phyloP scores from a whole-genome alignment of 2,329 filamentous ascomycete species.

The Colletotrichum sp. region DNA sequence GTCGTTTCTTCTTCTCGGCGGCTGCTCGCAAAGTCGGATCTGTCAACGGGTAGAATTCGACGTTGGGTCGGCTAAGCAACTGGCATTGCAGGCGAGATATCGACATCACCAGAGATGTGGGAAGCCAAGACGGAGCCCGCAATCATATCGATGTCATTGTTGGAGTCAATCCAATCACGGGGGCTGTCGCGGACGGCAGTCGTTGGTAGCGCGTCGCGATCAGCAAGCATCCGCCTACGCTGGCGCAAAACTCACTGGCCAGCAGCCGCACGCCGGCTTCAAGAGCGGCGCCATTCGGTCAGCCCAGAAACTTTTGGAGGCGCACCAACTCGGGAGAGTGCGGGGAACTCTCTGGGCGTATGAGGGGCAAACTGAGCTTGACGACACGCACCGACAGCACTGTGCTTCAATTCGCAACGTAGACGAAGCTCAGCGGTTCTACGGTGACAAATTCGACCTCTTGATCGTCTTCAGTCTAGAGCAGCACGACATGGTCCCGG shows the following conservation, averaged over 20 bases:
- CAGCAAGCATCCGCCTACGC: constrained; percentile 11
- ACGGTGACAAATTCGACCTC: background rate
- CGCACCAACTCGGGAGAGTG: constrained; percentile 5
- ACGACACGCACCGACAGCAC: background rate
- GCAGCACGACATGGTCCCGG: background rate
- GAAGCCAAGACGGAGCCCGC: constrained; percentile 1
- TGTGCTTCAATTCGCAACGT: background rate
- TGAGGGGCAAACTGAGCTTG: constrained; percentile 14
- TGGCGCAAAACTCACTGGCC: background rate
- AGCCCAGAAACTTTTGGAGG: constrained; percentile 3
- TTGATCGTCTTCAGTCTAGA: background rate
- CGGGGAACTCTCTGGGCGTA: constrained; percentile 9
- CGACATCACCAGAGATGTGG: background rate
- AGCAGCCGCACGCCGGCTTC: background rate
- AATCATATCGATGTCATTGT: constrained; percentile 18
- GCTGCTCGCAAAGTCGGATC: background rate
- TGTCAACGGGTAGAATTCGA: background rate
- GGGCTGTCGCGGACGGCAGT: background rate
- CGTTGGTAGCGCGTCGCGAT: constrained; percentile 10
- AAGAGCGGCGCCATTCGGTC: constrained; percentile 10
- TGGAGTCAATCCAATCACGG: constrained; percentile 12
- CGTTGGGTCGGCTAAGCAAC: background rate
- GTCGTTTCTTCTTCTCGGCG: background rate
- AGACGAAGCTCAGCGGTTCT: background rate
- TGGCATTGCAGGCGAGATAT: background rate